Evolutionary conservation across 495 filamentous ascomycete genomes (phyloP), one percentile per base, ranked within the genome.

Genomic region (Penicillium paradoxum): DNA sequence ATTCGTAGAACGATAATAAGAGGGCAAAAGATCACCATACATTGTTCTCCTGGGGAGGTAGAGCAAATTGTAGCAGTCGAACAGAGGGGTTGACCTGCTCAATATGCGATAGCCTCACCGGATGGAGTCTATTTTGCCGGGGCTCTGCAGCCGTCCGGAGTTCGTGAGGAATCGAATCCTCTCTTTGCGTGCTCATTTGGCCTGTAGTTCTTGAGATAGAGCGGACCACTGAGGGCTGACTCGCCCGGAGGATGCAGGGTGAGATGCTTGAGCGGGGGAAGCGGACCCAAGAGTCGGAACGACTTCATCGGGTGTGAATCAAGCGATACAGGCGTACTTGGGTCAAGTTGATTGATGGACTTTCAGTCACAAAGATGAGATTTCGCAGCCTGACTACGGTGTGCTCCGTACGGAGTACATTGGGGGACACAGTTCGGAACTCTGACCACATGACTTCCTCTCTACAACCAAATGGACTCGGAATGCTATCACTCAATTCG

Each of bases 131-230:
- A 56, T 79, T 68, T 36, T 86, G 83, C 34, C 89, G 85, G 41
- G 83, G 86, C 52, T 90, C 85, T 19, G 77, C 70, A 2, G 85
- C 83, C 7, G 89, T 95, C 48, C 89, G 83, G 57, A 89, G 78
- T 49, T 75, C 69, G 49, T 84, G 81, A 42, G 74, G 73, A 42
- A 74, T 64, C 0, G 72, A 73, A 21, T 62, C 63, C 49, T 69
- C 63, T 42, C 66, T 60, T 15, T 59, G 54, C 11, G 67, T 61
- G 45, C 61, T 73, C 68, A 75, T 73, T 19, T 51, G 56, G 52
- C 34, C 41, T 22, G 15, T 34, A 24, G 29, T 29, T 19, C 14
- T 37, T 19, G 48, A 49, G 24, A 46, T 48, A 27, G 38, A 41
- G 22, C 24, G 40, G 13, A 39, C 9, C 18, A 14, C 29, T 13